Percentiles rank a stretch among this genome's conserved stretches.
Conservation (phyloP, 495 filamentous ascomycete genomes). For the Oleoguttula mirabilis region DNA sequence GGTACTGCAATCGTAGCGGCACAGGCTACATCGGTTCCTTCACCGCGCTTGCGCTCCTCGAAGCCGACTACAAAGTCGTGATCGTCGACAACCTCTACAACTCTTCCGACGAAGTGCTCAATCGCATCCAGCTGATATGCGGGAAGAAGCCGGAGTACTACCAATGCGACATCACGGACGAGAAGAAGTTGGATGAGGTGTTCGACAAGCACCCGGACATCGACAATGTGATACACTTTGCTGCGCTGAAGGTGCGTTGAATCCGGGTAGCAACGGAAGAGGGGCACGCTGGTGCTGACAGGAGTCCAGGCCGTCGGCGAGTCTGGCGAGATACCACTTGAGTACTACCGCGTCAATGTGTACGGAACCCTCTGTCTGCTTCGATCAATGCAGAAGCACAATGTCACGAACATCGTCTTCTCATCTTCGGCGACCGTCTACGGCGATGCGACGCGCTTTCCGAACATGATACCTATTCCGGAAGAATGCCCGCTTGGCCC, state of each 20-base stretch:
- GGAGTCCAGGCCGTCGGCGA: constrained; percentile 75
- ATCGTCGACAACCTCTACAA: constrained; percentile 95
- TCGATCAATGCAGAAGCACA: constrained; percentile 71
- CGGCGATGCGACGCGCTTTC: constrained; percentile 90
- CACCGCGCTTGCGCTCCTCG: constrained; percentile 79
- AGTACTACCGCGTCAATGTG: constrained; percentile 97
- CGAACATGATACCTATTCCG: constrained; percentile 97
- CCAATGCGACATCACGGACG: constrained; percentile 77
- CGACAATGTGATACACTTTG: constrained; percentile 97
- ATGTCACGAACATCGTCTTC: constrained; percentile 95
- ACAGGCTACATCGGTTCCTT: constrained; percentile 99
- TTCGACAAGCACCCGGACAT: constrained; percentile 85
- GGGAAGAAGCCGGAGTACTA: constrained; percentile 81
- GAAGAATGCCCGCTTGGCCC: constrained; percentile 91
- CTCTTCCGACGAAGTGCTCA: constrained; percentile 74
- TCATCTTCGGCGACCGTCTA: constrained; percentile 95
- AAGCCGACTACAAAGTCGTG: constrained; percentile 91
- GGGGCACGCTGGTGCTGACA: background rate
- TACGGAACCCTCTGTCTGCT: constrained; percentile 84
- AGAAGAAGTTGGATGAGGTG: constrained; percentile 69
- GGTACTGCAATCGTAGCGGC: constrained; percentile 45
- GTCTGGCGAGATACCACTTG: constrained; percentile 85
- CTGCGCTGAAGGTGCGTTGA: constrained; percentile 73
- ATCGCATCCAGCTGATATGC: constrained; percentile 84
- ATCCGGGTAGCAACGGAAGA: background rate